Percentiles rank a stretch among this genome's conserved stretches.
Evolutionary conservation across 768 basidiomycete genomes (phyloP).

Genomic region (Sistotremastrum suecicum): DNA sequence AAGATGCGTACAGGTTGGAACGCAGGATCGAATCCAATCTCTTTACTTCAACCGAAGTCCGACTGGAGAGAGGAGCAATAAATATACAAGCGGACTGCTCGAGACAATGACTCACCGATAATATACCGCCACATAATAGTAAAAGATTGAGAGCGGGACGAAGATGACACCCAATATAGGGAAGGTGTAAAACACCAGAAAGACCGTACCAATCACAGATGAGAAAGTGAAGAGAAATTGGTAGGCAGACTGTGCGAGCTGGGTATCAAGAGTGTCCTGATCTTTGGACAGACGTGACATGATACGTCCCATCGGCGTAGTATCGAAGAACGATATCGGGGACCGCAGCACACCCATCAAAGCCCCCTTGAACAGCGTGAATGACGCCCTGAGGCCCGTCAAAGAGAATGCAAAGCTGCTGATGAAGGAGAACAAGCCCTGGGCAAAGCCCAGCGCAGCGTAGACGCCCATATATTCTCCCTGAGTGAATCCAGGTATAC

Average conservation of each 20-base stretch:
- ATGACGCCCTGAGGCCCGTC: constrained; percentile 18
- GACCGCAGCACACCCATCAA: constrained; percentile 19
- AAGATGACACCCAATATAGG: constrained; percentile 18
- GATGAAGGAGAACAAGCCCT: constrained; percentile 10
- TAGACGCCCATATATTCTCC: constrained; percentile 25
- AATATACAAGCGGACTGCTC: not conserved
- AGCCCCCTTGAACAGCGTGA: constrained; percentile 16
- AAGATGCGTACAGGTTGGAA: constrained; percentile 10
- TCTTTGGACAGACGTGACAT: constrained; percentile 6
- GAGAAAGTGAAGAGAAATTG: constrained; percentile 3
- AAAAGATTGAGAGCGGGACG: constrained; percentile 7
- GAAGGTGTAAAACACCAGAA: constrained; percentile 14
- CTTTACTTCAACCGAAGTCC: constrained; percentile 10
- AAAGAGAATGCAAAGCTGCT: constrained; percentile 11
- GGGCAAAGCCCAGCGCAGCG: constrained; percentile 12
- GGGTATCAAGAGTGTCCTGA: constrained; percentile 7
- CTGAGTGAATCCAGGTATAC: constrained; percentile 15
- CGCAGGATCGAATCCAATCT: constrained; percentile 12
- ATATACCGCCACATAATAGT: constrained; percentile 13
- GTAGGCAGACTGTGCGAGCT: constrained; percentile 3
- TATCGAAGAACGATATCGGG: constrained; percentile 21
- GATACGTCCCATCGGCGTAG: constrained; percentile 13
- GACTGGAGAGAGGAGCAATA: constrained; percentile 3
- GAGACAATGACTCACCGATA: constrained; percentile 7
- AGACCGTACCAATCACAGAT: constrained; percentile 9